These are phyloP conservation scores for Colletotrichum horii DNA, from an alignment of 2,329 filamentous ascomycete species.

Conservation along the genomic window DNA sequence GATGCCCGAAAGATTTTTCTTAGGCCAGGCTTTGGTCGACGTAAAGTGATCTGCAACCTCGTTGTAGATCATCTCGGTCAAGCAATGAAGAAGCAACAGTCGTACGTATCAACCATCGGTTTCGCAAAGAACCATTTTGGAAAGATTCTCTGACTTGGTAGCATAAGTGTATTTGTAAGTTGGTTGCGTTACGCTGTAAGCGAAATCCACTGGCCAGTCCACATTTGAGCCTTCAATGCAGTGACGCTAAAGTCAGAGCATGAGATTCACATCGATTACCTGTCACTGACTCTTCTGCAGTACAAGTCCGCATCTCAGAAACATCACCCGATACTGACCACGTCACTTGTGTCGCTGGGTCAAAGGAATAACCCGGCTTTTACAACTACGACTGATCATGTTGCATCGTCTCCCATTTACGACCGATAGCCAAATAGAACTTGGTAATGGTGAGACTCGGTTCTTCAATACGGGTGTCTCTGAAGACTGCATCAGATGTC, in stretches of 20 bases:
- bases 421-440: not conserved
- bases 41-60: not conserved
- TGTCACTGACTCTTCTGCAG: not conserved
- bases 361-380: not conserved
- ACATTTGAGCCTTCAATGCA: not conserved
- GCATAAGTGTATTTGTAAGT: not conserved
- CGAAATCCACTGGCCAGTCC: not conserved
- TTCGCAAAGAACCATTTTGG: not conserved
- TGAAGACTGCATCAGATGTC: rapidly evolving
- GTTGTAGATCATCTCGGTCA: not conserved
- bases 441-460: not conserved
- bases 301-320: not conserved
- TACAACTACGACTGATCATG: not conserved
- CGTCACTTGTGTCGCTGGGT: not conserved
- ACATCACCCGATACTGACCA: not conserved
- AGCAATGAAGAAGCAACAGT: not conserved
- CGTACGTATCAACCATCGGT: not conserved
- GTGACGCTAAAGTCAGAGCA: not conserved
- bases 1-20: not conserved
- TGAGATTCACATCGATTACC: not conserved
- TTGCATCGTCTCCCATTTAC: not conserved
- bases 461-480: rapidly evolving
- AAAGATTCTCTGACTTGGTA: not conserved
- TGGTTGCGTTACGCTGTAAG: not conserved
- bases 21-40: not conserved